Percentiles rank a stretch among this genome's conserved stretches.
These are phyloP conservation scores for Amphicarpaea edgeworthii DNA, from an alignment of 306 rosid genomes.

Conservation along the genomic window DNA sequence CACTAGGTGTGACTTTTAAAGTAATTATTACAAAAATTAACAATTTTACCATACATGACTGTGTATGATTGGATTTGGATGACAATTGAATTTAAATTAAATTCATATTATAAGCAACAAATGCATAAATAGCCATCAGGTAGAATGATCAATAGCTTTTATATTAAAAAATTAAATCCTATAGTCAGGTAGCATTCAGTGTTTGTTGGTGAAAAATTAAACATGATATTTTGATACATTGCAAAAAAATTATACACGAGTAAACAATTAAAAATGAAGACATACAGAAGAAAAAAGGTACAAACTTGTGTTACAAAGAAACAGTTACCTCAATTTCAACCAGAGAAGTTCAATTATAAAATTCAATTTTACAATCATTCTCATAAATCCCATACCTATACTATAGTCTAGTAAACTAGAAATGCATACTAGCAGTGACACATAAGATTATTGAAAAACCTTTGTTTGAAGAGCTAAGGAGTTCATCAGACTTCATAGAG, in stretches of 20 bases:
- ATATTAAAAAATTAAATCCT: not conserved
- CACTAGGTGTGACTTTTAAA: not conserved
- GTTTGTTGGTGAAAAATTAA: not conserved
- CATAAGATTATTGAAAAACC: slow-evolving; percentile 55
- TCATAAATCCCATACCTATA: not conserved
- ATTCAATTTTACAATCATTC: slow-evolving; percentile 1
- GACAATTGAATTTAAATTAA: not conserved
- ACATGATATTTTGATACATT: not conserved
- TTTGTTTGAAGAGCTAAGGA: slow-evolving; percentile 48
- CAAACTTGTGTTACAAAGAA: not conserved
- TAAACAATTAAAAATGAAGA: not conserved
- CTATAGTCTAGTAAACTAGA: not conserved
- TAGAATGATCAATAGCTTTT: not conserved
- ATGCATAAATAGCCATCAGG: not conserved
- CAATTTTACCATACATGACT: not conserved
- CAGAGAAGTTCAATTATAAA: not conserved
- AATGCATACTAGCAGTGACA: slow-evolving; percentile 20
- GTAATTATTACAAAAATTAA: not conserved
- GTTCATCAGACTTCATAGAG: slow-evolving; percentile 44
- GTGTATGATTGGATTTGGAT: not conserved
- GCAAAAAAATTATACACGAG: not conserved
- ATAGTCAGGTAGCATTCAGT: not conserved
- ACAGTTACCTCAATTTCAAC: not conserved
- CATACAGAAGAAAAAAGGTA: not conserved
- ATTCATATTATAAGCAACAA: not conserved